Base-by-base conservation (phyloP, 352 stramenopile genomes). In the Pythium pectinolyticum region DNA sequence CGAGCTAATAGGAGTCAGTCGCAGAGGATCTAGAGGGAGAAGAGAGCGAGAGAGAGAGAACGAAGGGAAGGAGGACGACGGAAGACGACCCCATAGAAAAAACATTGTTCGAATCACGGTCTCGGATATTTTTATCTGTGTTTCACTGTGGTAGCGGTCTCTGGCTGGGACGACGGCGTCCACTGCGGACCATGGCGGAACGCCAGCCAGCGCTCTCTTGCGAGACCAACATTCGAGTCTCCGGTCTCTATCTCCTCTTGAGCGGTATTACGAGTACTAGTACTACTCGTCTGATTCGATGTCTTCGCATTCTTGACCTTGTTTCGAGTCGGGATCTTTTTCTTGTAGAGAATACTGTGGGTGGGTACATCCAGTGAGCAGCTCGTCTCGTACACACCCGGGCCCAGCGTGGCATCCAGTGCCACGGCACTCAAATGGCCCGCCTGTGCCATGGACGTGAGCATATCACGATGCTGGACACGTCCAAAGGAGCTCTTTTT, bases 301-400 rank as follows among this genome's bases (percentile, higher is more conserved):
- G 34, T 4, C 34, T 64, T 30, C 22, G 28, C 31, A 12, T 45
- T 3, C 28, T 15, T 50, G 19, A 5, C 9, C n/a, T 62, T 62
- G 22, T 3, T 10, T 48, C 1, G 19, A 14, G 3, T 51, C 35
- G 1, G n/a, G n/a, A n/a, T n/a, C n/a, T n/a, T n/a, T n/a, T 41
- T 22, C 32, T 75, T 82, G 69, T 81, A 77, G 17, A 59, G 57
- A 1, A 86, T n/a, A 47, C 83, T 85, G 52, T 87, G 70, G 0
- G 74, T 75, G 0, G 55, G 48, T 8, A 60, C 19, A 20, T 66
- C 50, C 17, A 78, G 72, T 12, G 64, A 63, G 4, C 43, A 40
- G 20, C 62, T 58, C 41, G 51, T 65, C 31, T 82, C 68, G 57
- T 84, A 78, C 7, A 75, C 57, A 7, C 74, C 69, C 35, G 71